These are phyloP conservation scores for Thalia dealbata DNA, from an alignment of 176 grass and related monocot species.

Conservation along the genomic window DNA sequence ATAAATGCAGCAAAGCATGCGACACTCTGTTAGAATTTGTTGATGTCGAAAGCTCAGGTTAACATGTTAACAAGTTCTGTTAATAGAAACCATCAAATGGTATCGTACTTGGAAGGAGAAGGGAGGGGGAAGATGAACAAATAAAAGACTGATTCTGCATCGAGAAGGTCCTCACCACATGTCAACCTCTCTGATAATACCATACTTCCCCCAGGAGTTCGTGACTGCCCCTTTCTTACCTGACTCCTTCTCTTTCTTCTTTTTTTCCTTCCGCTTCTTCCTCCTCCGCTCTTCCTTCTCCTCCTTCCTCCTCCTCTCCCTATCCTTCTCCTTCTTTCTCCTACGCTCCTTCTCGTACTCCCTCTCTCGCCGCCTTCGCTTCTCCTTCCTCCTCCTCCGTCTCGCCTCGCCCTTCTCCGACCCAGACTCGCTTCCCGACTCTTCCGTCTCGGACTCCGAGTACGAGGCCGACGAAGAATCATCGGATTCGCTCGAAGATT, in stretches of 20 bases:
- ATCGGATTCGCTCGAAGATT: conserved; percentile 29
- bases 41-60: not conserved
- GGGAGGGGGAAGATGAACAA: not conserved
- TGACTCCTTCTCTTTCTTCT: conserved; percentile 49
- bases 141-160: not conserved
- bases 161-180: conserved; percentile 66
- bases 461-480: conserved; percentile 48
- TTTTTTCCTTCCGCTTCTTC: conserved; percentile 34
- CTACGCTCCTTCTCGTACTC: conserved; percentile 28
- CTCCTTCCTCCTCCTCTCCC: conserved; percentile 21
- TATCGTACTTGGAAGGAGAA: not conserved
- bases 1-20: not conserved
- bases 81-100: not conserved
- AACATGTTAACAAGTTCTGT: not conserved
- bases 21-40: not conserved
- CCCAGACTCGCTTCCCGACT: conserved; percentile 5
- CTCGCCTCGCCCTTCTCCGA: conserved; percentile 37
- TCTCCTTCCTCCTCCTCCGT: conserved; percentile 31
- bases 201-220: conserved; percentile 90
- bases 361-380: conserved; percentile 35
- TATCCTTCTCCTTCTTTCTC: conserved; percentile 28
- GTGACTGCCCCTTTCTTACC: conserved; percentile 73
- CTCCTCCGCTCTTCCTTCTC: conserved; percentile 12
- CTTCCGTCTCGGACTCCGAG: conserved; percentile 36
- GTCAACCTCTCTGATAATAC: conserved; percentile 77